These are phyloP conservation scores for Aquilaria agallochum DNA, from an alignment of 441 rosid species.

Conservation along the genomic window DNA sequence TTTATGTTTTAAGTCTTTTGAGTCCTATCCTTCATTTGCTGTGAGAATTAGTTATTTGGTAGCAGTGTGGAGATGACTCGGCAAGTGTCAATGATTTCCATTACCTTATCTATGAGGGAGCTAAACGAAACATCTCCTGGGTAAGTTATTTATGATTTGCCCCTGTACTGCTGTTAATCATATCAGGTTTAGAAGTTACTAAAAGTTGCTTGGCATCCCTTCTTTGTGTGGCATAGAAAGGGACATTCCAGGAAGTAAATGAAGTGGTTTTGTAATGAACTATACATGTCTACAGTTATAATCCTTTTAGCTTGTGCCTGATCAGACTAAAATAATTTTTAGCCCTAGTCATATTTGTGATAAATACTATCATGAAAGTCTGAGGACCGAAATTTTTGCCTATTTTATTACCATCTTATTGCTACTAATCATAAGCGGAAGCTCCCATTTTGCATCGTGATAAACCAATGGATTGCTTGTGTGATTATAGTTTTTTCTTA, in stretches of 20 bases:
- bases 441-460: no score
- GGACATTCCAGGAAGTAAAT: no score
- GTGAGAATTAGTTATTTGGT: slow-evolving; percentile 22
- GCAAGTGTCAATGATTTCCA: slow-evolving; percentile 89
- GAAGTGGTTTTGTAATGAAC: no score
- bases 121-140: slow-evolving; percentile 73
- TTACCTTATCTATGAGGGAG: slow-evolving; percentile 70
- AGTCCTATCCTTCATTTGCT: background rate
- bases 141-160: slow-evolving; percentile 32
- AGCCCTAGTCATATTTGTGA: no score
- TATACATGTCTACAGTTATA: no score
- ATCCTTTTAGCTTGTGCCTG: no score
- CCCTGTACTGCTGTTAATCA: background rate
- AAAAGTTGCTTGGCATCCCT: background rate
- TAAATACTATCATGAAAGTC: no score
- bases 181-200: slow-evolving; percentile 1
- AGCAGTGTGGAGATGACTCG: slow-evolving; percentile 93
- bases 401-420: no score
- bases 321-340: no score
- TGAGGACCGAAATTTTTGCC: no score
- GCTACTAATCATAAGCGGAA: no score
- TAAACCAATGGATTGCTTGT: background rate
- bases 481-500: background rate
- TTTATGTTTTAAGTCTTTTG: background rate
- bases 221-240: background rate